Conservation (phyloP, 176 grass and related monocot genomes). For the Tillandsia leiboldiana region DNA sequence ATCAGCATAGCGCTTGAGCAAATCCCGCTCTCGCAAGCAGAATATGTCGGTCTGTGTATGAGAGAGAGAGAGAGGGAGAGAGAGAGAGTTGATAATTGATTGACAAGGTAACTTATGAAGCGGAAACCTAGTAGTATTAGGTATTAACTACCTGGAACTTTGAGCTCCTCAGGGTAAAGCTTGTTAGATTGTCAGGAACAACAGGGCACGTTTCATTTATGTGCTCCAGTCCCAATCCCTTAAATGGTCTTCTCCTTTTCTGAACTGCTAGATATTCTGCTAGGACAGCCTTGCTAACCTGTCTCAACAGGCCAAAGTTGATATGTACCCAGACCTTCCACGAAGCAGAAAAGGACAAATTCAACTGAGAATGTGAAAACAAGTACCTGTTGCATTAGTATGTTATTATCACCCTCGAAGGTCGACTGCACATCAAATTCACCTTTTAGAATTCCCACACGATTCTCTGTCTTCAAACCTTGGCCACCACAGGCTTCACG, state of each 20-base stretch:
- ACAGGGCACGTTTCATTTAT: slow-evolving; percentile 65
- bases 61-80: slow-evolving; percentile 3
- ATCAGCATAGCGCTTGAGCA: slow-evolving; percentile 48
- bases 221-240: slow-evolving; percentile 78
- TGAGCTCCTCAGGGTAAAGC: slow-evolving; percentile 48
- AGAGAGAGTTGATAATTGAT: not conserved
- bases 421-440: slow-evolving; percentile 98
- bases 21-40: slow-evolving; percentile 80
- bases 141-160: slow-evolving; percentile 68
- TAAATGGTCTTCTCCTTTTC: slow-evolving; percentile 63
- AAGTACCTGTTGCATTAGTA: slow-evolving; percentile 91
- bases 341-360: slow-evolving; percentile 6
- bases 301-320: slow-evolving; percentile 23
- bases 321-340: slow-evolving; percentile 12
- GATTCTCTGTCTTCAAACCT: slow-evolving; percentile 93
- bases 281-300: slow-evolving; percentile 98
- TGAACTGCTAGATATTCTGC: slow-evolving; percentile 53
- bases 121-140: not conserved
- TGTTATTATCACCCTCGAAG: slow-evolving; percentile 97
- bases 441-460: slow-evolving; percentile 79
- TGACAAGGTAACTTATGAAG: not conserved
- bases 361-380: slow-evolving; percentile 15
- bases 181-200: slow-evolving; percentile 65
- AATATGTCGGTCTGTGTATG: slow-evolving; percentile 62
- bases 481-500: slow-evolving; percentile 93